Percentiles rank a stretch among this genome's conserved stretches.
phyloP scores from a whole-genome alignment of 202 grass and related monocot species.

The Musa balbisiana region DNA sequence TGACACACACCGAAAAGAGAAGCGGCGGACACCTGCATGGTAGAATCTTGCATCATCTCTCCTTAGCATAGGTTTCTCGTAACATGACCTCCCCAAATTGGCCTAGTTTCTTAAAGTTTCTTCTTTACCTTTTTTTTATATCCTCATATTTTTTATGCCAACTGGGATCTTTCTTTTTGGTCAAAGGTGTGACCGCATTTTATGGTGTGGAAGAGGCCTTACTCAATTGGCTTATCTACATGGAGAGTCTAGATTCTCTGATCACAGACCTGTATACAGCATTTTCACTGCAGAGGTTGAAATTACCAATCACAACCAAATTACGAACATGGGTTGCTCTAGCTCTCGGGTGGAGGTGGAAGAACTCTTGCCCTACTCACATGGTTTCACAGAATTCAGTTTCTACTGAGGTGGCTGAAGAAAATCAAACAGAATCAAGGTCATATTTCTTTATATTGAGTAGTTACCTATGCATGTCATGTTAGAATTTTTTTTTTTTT shows the following conservation, averaged over 20 bases:
- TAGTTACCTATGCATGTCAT: too few relatives aligned
- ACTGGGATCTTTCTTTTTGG: slow-evolving; percentile 21
- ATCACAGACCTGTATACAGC: slow-evolving; percentile 89
- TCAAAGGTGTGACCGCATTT: slow-evolving; percentile 88
- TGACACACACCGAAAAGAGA: slow-evolving; percentile 74
- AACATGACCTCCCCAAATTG: background rate
- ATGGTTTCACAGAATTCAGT: slow-evolving; percentile 68
- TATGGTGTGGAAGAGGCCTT: slow-evolving; percentile 82
- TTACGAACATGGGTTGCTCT: slow-evolving; percentile 43
- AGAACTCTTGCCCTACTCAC: slow-evolving; percentile 54
- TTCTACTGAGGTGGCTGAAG: slow-evolving; percentile 39
- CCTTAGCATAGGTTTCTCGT: background rate
- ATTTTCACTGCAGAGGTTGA: slow-evolving; percentile 85
- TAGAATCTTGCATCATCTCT: slow-evolving; percentile 6
- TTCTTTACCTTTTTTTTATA: background rate
- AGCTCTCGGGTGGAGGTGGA: slow-evolving; percentile 58
- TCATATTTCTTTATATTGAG: too few relatives aligned
- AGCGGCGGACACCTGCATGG: slow-evolving; percentile 88
- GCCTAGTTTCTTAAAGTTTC: background rate
- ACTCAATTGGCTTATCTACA: slow-evolving; percentile 76
- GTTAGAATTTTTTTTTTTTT: too few relatives aligned
- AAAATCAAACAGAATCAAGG: background rate
- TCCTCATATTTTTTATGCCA: slow-evolving; percentile 7
- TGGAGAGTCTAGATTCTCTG: slow-evolving; percentile 81
- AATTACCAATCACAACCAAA: slow-evolving; percentile 39